Conservation (phyloP, 1,284 basidiomycete genomes). For the Ustilago shanxiensis region DNA sequence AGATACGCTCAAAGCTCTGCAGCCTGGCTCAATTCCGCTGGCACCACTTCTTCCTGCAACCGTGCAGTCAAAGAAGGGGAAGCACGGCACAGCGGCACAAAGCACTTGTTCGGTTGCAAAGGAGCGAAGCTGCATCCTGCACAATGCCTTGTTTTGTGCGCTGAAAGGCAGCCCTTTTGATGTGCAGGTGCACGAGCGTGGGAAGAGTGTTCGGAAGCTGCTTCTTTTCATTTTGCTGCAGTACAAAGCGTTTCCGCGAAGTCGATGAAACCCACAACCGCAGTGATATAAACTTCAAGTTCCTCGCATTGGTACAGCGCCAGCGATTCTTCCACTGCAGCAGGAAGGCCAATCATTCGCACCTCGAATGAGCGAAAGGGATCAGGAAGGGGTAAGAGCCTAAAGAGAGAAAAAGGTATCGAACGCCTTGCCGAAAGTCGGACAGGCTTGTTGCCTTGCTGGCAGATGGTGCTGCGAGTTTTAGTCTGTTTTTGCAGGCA, state of each 20-base stretch:
- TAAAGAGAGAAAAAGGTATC: neutral
- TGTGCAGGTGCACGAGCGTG: constrained; percentile 4
- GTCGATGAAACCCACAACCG: neutral
- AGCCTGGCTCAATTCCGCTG: neutral
- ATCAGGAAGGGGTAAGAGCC: neutral
- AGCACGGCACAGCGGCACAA: constrained; percentile 3
- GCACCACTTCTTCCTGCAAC: neutral
- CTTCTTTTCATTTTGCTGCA: neutral
- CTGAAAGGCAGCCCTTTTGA: neutral
- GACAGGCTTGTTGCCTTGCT: constrained; percentile 6
- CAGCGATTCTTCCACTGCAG: neutral
- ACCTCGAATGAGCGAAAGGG: neutral
- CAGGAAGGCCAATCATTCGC: neutral
- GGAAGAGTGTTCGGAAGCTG: neutral
- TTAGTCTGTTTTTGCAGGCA: neutral
- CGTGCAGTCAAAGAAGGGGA: neutral
- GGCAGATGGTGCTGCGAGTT: neutral
- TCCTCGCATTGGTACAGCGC: neutral
- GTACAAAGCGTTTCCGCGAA: neutral
- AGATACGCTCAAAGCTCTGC: neutral
- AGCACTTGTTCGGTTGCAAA: neutral
- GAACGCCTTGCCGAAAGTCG: constrained; percentile 1
- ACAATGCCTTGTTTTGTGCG: neutral
- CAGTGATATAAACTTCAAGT: neutral
- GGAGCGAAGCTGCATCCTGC: neutral